Base-by-base conservation (phyloP, 2,329 filamentous ascomycete species). In the Colletotrichum sidae region DNA sequence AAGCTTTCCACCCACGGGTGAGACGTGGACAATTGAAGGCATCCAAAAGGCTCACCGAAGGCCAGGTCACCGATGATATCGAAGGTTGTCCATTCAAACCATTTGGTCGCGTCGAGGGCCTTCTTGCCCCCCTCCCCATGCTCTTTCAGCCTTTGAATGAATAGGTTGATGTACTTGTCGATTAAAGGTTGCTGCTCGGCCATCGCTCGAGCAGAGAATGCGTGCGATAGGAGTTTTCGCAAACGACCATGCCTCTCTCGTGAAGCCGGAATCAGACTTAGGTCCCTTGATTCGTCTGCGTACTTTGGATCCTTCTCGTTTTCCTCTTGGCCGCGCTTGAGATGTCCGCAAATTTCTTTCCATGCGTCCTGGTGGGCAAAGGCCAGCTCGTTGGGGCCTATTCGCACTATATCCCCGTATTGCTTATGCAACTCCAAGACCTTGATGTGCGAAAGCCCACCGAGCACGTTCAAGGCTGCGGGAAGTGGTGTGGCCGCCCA, bases 301-400 rank as follows among this genome's bases (percentile, higher is more conserved):
- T 55, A 50, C 7, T 56, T 56, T 15, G 45, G 52, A 13, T 55
- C 58, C 35, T 61, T 61, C 3, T 37, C 45, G 8, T 61, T 61
- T 38, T 61, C 58, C 10, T 61, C 52, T 34, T 55, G 52, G 13
- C 37, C 44, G 42, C 51, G 51, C 52, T 61, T 55, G n/a, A 61
- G 37, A 37, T 61, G 58, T 37, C 75, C 76, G 56, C 80, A 80
- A 25, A 82, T 81, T 8, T 80, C 78, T 55, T 76, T 77, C 76
- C 76, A 81, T 1, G 75, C 76, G 9, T 71, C 54, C 1, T 72
- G 38, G 6, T 72, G 72, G 12, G 73, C 75, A 59, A 80, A 81
- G 2, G 77, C 74, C 3, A 84, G 72, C 37, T 76, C 70, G 41
- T 77, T 75, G 0, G 81, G 81, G 0, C 70, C 74, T 3, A 79